Evolutionary conservation across 805 yeast species (phyloP), one percentile per base, ranked within the genome.

Genomic region (Zygosaccharomyces bailii): DNA sequence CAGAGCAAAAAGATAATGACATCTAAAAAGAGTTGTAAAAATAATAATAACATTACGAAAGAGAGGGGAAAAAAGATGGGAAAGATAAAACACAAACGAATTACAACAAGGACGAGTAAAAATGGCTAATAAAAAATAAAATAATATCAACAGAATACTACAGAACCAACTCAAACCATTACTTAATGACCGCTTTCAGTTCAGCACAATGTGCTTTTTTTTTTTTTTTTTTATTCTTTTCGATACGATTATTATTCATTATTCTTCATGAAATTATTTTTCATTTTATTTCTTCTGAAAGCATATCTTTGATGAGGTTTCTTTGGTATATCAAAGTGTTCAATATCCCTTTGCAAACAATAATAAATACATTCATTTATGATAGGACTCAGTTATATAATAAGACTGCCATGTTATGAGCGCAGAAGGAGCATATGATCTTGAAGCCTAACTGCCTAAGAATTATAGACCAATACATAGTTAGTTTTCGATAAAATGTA

Each of bases 11-110:
- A 13, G 42, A 20, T 13, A 31, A 24, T 29, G 20, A 36, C 13
- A 24, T 33, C 18, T 42, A 31, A 42, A 23, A 16, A 42, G 24
- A 16, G 33, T 20, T 40, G 38, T 40, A 32, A 14, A 24, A 40
- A 35, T 13, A 33, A 18, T 19, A 34, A 34, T 18, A 34, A 18
- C n/a, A 25, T 16, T 27, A 37, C 21, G 24, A 18, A 20, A 10
- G 13, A 13, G 25, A 18, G 24, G 21, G 13, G 24, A 14, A 18
- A 13, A 35, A n/a, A n/a, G 9, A 35, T 18, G 25, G 30, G 21
- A 35, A 20, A 13, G 24, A 14, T 19, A 27, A 21, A 35, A 14
- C 17, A 35, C 5, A 14, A 23, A 35, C 39, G 25, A 13, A 20
- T 32, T 16, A 18, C 11, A 11, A 19, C 37, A 34, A 11, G 16